These are phyloP conservation scores for Fusarium buxicola DNA, from an alignment of 2,329 filamentous ascomycete genomes.

Conservation along the genomic window DNA sequence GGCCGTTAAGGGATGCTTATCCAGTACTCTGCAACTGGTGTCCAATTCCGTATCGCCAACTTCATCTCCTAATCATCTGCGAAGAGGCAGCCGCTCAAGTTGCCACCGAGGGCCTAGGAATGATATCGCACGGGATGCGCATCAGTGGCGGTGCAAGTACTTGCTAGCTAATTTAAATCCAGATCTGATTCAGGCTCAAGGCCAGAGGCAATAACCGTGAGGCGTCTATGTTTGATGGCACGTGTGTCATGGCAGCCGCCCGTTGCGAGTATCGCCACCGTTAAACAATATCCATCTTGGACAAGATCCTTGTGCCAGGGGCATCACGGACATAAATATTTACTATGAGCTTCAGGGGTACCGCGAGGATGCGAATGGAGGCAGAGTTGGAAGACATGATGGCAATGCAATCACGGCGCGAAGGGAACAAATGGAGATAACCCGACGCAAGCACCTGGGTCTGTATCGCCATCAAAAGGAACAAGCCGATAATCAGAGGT, in stretches of 20 bases:
- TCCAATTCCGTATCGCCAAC: neutral
- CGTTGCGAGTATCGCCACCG: neutral
- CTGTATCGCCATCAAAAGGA: slow-evolving; percentile 17
- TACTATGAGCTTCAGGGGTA: neutral
- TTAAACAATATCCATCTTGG: neutral
- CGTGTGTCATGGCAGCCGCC: neutral
- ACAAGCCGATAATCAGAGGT: slow-evolving; percentile 20
- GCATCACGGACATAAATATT: neutral
- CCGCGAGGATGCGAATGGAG: neutral
- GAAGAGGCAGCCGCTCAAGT: too few species aligned
- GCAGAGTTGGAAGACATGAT: neutral
- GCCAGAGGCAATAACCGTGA: neutral
- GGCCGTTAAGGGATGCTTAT: too few species aligned
- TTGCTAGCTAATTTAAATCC: neutral
- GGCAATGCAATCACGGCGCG: slow-evolving; percentile 13
- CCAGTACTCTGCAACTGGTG: too few species aligned
- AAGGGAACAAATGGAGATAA: slow-evolving; percentile 19
- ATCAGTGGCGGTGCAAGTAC: too few species aligned
- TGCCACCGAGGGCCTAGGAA: too few species aligned
- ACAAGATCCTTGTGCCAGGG: neutral
- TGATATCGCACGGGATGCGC: too few species aligned
- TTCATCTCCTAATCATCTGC: neutral
- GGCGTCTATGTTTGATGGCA: neutral
- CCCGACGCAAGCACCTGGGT: slow-evolving; percentile 5
- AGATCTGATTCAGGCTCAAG: neutral